Base-by-base conservation (phyloP, 768 basidiomycete genomes). In the Termitomyces sp. region DNA sequence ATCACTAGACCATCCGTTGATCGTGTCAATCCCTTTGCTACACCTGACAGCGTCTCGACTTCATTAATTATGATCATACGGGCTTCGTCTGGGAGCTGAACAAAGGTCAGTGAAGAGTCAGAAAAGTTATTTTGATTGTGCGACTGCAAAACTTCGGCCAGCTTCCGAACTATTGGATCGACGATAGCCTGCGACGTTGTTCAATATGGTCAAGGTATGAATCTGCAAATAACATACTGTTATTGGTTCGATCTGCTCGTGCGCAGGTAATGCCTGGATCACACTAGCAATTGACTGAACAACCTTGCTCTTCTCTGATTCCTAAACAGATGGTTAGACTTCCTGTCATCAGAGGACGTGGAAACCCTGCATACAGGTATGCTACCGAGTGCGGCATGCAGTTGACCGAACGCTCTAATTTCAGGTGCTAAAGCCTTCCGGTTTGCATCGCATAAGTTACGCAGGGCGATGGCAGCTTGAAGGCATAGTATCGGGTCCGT, bases 231-330 rank as follows among this genome's bases (percentile, higher is more conserved):
- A 3, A 72, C 76, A 42, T 55, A 89, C 91, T 75, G 89, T 84
- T 29, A 96, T 81, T 0, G 94, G 91, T 0, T 85, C 81, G 32
- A 96, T 87, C 59, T 85, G 91, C 47, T 94, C 89, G 46, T 77
- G 77, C 0, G 92, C 87, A 0, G 92, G 88, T 53, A 98, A 73
- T 0, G 95, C 96, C 68, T 97, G 92, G 37, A 97, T 91, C 3
- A 98, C 93, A 64, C 94, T 96, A 1, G 93, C 87, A 56, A 98
- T 96, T 0, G 91, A 92, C 70, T 97, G 91, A 49, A 97, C 77
- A 1, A 97, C 92, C 73, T 96, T 97, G 66, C 86, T 84, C 74
- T 91, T 91, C 73, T 96, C 94, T 25, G 87, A 85, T 66, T 92
- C 91, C 88, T 91, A 66, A 29, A 3, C 3, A 14, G 58, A 54